These are phyloP conservation scores for Strobilomyces confusus DNA, from an alignment of 768 basidiomycete genomes.

Conservation along the genomic window DNA sequence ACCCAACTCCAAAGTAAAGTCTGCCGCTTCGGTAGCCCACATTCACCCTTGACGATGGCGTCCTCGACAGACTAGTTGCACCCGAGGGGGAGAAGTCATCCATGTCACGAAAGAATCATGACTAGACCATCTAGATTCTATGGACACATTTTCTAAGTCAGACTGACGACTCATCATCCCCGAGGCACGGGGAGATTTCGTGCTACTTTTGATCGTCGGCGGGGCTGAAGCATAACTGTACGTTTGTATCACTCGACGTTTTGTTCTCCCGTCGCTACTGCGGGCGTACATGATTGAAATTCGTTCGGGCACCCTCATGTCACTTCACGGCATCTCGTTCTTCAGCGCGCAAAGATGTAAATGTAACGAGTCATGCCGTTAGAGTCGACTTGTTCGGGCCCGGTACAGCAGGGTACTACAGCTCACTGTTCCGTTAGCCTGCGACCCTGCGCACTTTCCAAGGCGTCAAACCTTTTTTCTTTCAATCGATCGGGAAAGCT, in stretches of 20 bases:
- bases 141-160: background rate
- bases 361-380: too few relatives aligned
- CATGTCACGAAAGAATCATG: background rate
- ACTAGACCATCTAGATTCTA: background rate
- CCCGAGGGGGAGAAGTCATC: background rate
- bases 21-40: background rate
- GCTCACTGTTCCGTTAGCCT: background rate
- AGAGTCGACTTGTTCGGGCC: too few relatives aligned
- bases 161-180: background rate
- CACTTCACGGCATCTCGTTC: too few relatives aligned
- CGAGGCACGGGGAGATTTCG: too few relatives aligned
- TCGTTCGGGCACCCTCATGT: too few relatives aligned
- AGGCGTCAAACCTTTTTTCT: background rate
- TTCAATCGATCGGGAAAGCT: background rate
- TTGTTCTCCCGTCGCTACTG: too few relatives aligned
- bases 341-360: too few relatives aligned
- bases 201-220: background rate
- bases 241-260: background rate
- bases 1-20: background rate
- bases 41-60: background rate
- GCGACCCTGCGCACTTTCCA: background rate
- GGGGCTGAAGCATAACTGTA: background rate
- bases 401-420: too few relatives aligned
- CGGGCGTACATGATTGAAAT: too few relatives aligned
- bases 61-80: background rate